These are phyloP conservation scores for Suhomyces emberorum DNA, from an alignment of 805 yeast species.

Conservation along the genomic window DNA sequence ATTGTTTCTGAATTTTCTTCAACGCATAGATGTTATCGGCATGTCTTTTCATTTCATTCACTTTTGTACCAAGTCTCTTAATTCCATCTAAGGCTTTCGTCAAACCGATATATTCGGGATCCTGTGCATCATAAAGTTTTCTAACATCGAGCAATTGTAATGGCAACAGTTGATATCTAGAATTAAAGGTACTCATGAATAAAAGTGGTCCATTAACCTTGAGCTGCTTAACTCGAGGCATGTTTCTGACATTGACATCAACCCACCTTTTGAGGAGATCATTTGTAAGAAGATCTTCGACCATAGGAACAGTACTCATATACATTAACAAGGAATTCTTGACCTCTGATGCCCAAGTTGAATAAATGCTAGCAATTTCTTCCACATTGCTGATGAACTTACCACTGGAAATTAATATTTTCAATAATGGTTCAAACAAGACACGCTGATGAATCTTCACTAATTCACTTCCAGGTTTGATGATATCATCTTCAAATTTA, in stretches of 20 bases:
- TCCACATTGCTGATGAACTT: slow-evolving; percentile 53
- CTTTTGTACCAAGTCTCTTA: slow-evolving; percentile 51
- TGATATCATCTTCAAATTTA: slow-evolving; percentile 58
- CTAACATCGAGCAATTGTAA: slow-evolving; percentile 59
- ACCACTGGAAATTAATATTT: slow-evolving; percentile 58
- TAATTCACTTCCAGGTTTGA: slow-evolving; percentile 54
- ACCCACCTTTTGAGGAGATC: slow-evolving; percentile 59
- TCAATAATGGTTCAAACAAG: slow-evolving; percentile 56
- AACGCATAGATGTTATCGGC: slow-evolving; percentile 60
- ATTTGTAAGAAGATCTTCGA: slow-evolving; percentile 51
- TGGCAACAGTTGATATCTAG: slow-evolving; percentile 50
- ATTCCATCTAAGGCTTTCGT: slow-evolving; percentile 54
- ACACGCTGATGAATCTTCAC: slow-evolving; percentile 51
- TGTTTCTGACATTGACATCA: slow-evolving; percentile 46
- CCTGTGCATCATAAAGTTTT: slow-evolving; percentile 37
- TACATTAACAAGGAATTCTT: slow-evolving; percentile 52
- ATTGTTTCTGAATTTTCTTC: slow-evolving; percentile 48
- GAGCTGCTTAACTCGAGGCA: slow-evolving; percentile 47
- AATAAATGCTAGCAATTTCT: slow-evolving; percentile 56
- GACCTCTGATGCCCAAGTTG: slow-evolving; percentile 62
- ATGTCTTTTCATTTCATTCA: slow-evolving; percentile 58
- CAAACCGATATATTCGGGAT: slow-evolving; percentile 51
- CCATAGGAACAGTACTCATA: slow-evolving; percentile 58
- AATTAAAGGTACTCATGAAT: slow-evolving; percentile 41
- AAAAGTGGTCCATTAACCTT: slow-evolving; percentile 40